These are phyloP conservation scores for Pseudogymnoascus sp. DNA, from an alignment of 2,329 filamentous ascomycete species.

Conservation along the genomic window DNA sequence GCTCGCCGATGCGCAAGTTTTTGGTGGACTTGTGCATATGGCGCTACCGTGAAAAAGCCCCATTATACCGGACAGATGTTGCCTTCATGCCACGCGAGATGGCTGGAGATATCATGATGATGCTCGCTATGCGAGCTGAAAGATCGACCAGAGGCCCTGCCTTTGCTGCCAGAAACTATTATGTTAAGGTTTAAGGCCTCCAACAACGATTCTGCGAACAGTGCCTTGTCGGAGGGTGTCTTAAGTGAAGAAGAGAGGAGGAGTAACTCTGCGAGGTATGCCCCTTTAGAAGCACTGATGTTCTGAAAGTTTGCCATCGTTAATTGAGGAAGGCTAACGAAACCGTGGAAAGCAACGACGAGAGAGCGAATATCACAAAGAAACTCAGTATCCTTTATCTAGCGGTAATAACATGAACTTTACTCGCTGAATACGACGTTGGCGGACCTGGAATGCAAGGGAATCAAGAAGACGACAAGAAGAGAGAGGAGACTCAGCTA, in stretches of 20 bases:
- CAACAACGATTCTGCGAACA: background rate
- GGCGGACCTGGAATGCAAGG: background rate
- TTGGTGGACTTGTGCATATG: too few relatives aligned
- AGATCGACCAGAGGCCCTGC: too few relatives aligned
- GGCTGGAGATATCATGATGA: too few relatives aligned
- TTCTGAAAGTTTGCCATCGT: background rate
- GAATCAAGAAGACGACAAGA: background rate
- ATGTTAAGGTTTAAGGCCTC: too few relatives aligned
- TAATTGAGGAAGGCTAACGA: background rate
- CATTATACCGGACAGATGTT: too few relatives aligned
- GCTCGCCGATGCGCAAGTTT: background rate
- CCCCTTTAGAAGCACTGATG: too few relatives aligned
- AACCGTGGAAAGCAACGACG: background rate
- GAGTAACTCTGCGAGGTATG: background rate
- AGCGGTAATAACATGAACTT: background rate
- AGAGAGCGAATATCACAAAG: background rate
- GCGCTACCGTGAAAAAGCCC: too few relatives aligned
- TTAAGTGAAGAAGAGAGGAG: background rate
- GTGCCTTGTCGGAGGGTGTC: background rate
- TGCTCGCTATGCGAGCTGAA: too few relatives aligned
- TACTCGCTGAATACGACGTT: background rate
- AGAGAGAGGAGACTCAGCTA: background rate
- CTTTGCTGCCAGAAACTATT: too few relatives aligned
- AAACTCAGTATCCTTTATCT: background rate
- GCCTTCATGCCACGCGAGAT: too few relatives aligned